Base-by-base conservation (phyloP, 2,329 filamentous ascomycete genomes). In the Monilinia laxa region DNA sequence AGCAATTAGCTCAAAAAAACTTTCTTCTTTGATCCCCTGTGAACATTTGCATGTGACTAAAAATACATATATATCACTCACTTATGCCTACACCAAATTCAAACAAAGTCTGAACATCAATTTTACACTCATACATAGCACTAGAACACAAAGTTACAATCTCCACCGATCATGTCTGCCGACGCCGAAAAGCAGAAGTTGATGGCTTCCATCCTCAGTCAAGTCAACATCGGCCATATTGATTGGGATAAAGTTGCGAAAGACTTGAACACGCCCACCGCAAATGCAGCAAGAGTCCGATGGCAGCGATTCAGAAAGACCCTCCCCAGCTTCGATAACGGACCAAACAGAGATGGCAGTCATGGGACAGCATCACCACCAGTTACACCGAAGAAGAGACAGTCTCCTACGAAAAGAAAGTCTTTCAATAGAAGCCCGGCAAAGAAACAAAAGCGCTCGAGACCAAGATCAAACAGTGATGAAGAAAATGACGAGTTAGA, bases 391-490 rank as follows among this genome's bases (percentile, higher is more conserved):
- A 58, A 56, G 42, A 64, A 64, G 47, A 56, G 53, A 49, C 52
- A 45, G 18, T 58, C 62, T 14, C 62, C 62, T 20, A 51, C 42
- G 6, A 63, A 63, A 42, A 64, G 40, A 25, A 64, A 51, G 49
- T 18, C 51, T 38, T 3, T 9, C n/a, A 62, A 51, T 38, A 9
- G 42, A 35, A 56, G 52, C 7, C 23, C 53, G 18, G n/a, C 31
- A 14, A 64, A 64, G 53, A 64, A 64, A 52, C 53, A 51, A 57
- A 64, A 64, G 28, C 62, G 40, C 16, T 25, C 16, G 3, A 64
- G 49, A 40, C 4, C 23, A 5, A 14, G 11, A 14, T 6, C 45
- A 20, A n/a, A 49, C 4, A 64, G 53, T 18, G 53, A 57, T 31
- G 62, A 64, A 5, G 62, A 64, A 3, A 28, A 64, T 5, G 62